Base-by-base conservation (phyloP, 2,329 filamentous ascomycete species). In the Diaporthe australafricana region DNA sequence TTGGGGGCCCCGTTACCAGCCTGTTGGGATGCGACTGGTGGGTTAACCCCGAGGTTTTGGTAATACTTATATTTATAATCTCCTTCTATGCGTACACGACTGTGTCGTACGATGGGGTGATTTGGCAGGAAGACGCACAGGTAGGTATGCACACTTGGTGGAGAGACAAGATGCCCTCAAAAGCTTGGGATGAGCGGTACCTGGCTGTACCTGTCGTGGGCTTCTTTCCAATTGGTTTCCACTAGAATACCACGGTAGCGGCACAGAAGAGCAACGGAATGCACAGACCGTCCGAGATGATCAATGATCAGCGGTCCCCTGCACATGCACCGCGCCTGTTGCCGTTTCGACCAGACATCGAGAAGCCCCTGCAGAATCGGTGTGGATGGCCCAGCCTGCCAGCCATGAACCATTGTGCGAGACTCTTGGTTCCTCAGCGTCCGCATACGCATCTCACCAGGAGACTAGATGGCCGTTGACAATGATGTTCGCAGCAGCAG, bases 1-100 rank as follows among this genome's bases (percentile, higher is more conserved):
- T 50, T 65, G 30, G 60, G 45, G 42, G 45, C 14, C 14, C 60
- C 45, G 17, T 50, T 65, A 65, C 60, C 60, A 48, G 60, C 60
- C 60, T 38, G 45, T 65, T 50, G 60, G 60, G 60, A 65, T 65
- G 60, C 60, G 60, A 65, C 60, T 65, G 60, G 60, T 65, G 60
- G 60, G 60, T 50, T 65, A 38, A 65, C 60, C 27, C 60, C 60
- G 30, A 50, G 30, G 45, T 50, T 65, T 65, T 50, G 60, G 45
- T 65, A 65, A 65, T 65, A 20, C 11, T 65, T 65, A 27, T 50
- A 22, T 35, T 63, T 50, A 35, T 63, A n/a, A n/a, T n/a, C n/a
- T n/a, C n/a, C n/a, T n/a, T n/a, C n/a, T n/a, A n/a, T 27, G 5
- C 7, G 8, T 48, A 14, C 42, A 47, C 25, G 22, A n/a, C 7